phyloP scores from a whole-genome alignment of 257 asterid genomes.

The Solanum arcanum region DNA sequence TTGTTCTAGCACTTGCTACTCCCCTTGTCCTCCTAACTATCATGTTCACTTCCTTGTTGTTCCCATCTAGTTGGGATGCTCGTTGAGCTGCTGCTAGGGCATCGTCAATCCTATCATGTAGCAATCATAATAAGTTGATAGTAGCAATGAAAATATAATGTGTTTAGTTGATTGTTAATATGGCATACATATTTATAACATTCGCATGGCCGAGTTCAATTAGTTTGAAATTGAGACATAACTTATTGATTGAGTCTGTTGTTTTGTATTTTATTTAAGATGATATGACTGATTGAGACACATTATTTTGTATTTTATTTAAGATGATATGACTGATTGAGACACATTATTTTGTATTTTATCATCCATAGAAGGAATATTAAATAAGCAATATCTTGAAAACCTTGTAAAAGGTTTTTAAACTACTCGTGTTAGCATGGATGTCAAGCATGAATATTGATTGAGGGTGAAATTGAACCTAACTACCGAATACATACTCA shows the following conservation, averaged over 20 bases:
- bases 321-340: not conserved
- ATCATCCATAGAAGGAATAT: not conserved
- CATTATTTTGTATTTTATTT: not conserved
- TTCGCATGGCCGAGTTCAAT: not conserved
- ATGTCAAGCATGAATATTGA: not conserved
- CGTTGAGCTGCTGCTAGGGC: conserved; percentile 52
- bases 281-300: not conserved
- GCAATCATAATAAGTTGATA: not conserved
- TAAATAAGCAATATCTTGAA: not conserved
- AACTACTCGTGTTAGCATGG: not conserved
- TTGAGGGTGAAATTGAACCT: not conserved
- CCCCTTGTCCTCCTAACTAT: conserved; percentile 38
- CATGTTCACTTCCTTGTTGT: conserved; percentile 47
- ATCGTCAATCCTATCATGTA: conserved; percentile 39
- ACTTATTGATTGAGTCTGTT: not conserved
- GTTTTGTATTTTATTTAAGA: not conserved
- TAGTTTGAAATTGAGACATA: not conserved
- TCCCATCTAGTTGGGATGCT: conserved; percentile 43
- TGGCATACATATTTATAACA: not conserved
- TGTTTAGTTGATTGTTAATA: not conserved
- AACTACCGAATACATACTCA: not conserved
- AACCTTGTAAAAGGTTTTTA: not conserved
- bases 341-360: not conserved
- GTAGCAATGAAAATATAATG: not conserved
- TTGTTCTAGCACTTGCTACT: conserved; percentile 44